Percentiles rank a stretch among this genome's conserved stretches.
phyloP scores from a whole-genome alignment of 805 yeast species.

The Myxozyma vanderwaltii region DNA sequence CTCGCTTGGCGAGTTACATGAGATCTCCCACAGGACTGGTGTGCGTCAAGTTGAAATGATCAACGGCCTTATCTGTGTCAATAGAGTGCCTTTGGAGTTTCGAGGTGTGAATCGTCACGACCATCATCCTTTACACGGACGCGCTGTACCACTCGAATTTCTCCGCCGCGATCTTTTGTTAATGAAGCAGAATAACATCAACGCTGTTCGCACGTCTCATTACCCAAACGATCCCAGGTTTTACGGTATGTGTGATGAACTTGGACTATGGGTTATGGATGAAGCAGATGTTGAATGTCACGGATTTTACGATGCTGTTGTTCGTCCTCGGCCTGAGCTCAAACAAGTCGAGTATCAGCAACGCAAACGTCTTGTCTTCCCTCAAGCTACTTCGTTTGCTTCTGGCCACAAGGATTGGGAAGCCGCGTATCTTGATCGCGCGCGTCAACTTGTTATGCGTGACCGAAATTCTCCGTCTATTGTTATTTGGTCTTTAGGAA shows the following conservation, averaged over 20 bases:
- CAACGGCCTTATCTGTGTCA: conserved; percentile 40
- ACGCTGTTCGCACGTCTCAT: conserved; percentile 46
- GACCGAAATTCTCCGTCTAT: conserved; percentile 45
- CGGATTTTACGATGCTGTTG: conserved; percentile 39
- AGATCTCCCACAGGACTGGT: conserved; percentile 39
- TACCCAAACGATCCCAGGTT: conserved; percentile 45
- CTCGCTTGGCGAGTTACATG: conserved; percentile 28
- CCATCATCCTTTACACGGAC: conserved; percentile 43
- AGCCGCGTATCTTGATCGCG: conserved; percentile 45
- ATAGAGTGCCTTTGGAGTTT: conserved; percentile 41
- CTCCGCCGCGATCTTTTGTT: conserved; percentile 41
- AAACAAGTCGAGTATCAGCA: conserved; percentile 35
- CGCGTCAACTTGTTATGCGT: conserved; percentile 40
- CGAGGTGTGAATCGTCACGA: conserved; percentile 47
- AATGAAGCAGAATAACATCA: conserved; percentile 45
- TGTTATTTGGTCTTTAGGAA: conserved; percentile 47
- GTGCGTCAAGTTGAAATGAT: conserved; percentile 40
- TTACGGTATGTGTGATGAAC: conserved; percentile 41
- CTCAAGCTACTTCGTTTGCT: conserved; percentile 38
- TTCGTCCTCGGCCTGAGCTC: conserved; percentile 4
- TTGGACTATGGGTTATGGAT: conserved; percentile 45
- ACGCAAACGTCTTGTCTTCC: conserved; percentile 14
- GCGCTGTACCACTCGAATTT: conserved; percentile 45
- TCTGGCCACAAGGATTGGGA: conserved; percentile 43
- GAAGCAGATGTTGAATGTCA: conserved; percentile 48